These are phyloP conservation scores for Malassezia restricta DNA, from an alignment of 1,284 basidiomycete genomes.

Conservation along the genomic window DNA sequence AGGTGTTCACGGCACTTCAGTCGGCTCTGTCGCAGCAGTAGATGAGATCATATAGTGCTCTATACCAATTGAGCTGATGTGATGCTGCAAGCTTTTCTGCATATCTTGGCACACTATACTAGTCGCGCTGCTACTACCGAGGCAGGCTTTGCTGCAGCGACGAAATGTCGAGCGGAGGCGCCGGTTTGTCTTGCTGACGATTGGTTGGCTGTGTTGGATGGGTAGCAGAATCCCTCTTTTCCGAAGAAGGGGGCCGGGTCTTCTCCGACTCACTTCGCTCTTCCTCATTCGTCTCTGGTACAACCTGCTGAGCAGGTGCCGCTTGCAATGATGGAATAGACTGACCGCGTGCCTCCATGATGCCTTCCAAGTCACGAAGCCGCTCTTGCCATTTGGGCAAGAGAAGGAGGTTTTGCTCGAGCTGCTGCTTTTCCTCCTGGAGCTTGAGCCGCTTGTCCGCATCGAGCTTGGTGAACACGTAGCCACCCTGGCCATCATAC, in stretches of 20 bases:
- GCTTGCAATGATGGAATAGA: too few relatives aligned
- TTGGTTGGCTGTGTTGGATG: not conserved
- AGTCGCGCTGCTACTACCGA: not conserved
- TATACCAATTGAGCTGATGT: not conserved
- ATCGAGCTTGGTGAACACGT: conserved; percentile 71
- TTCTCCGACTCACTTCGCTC: too few relatives aligned
- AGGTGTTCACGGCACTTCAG: conserved; percentile 90
- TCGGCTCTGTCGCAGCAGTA: conserved; percentile 55
- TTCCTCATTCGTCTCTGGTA: too few relatives aligned
- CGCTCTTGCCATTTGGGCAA: conserved; percentile 70
- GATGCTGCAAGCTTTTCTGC: not conserved
- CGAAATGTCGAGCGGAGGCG: conserved; percentile 10
- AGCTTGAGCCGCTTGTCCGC: conserved; percentile 79
- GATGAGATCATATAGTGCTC: not conserved
- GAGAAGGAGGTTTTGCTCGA: conserved; percentile 44
- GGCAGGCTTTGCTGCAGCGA: not conserved
- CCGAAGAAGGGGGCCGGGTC: too few relatives aligned
- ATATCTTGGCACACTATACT: too few relatives aligned
- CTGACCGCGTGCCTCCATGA: not conserved
- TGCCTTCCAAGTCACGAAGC: conserved; percentile 55
- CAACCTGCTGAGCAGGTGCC: too few relatives aligned
- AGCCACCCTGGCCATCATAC: conserved; percentile 51
- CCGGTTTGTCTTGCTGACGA: not conserved
- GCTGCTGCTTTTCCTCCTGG: conserved; percentile 69
- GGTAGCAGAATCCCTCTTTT: too few relatives aligned